These are phyloP conservation scores for Leptodermis oblonga DNA, from an alignment of 257 asterid genomes.

Conservation along the genomic window DNA sequence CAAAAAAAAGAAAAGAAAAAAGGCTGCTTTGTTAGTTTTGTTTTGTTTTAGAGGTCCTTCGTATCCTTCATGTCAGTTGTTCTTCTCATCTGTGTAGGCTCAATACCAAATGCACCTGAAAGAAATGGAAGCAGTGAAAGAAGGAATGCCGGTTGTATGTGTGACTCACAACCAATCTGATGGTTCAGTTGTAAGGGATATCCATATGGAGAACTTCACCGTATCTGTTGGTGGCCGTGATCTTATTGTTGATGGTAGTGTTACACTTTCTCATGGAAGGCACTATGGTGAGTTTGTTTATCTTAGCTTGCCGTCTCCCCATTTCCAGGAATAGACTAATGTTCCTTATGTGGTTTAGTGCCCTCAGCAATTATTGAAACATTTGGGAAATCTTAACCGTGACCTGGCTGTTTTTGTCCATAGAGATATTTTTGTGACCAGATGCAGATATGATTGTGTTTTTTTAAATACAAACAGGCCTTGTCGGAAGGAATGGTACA, in stretches of 20 bases:
- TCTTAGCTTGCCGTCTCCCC: constrained; percentile 14
- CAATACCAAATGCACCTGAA: constrained; percentile 73
- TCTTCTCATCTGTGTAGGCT: constrained; percentile 40
- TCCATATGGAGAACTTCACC: constrained; percentile 88
- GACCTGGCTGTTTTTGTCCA: background rate
- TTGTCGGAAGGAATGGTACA: constrained; percentile 97
- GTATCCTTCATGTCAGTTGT: constrained; percentile 14
- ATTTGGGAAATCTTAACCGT: background rate
- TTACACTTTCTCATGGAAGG: constrained; percentile 86
- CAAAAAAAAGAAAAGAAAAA: background rate
- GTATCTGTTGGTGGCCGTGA: constrained; percentile 97
- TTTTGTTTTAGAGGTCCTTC: background rate
- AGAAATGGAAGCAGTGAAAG: constrained; percentile 97
- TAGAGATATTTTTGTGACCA: background rate
- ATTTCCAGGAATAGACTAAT: background rate
- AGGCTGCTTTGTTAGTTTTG: background rate
- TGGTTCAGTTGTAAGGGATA: constrained; percentile 76
- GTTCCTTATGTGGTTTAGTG: background rate
- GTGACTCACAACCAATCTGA: constrained; percentile 71
- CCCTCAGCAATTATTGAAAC: background rate
- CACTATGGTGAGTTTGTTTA: constrained; percentile 77
- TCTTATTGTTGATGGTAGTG: constrained; percentile 83
- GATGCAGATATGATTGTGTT: constrained; percentile 1
- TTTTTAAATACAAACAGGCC: constrained; percentile 49
- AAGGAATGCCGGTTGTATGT: constrained; percentile 84